These are phyloP conservation scores for Cyberlindnera americana DNA, from an alignment of 805 yeast genomes.

Conservation along the genomic window DNA sequence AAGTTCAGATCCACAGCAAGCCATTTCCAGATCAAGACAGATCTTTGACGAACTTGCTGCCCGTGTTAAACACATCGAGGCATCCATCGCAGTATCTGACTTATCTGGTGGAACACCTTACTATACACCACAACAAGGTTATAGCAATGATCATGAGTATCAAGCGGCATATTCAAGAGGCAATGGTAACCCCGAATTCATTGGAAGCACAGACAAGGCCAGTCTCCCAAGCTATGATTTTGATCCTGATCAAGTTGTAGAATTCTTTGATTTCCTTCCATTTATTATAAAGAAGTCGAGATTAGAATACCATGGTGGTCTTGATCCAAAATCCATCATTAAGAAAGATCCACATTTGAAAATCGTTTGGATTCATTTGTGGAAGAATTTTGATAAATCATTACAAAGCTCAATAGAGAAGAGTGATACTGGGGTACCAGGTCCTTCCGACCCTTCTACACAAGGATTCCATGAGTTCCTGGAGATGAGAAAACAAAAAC, in stretches of 20 bases:
- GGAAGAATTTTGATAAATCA: conserved; percentile 16
- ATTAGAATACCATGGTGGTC: conserved; percentile 48
- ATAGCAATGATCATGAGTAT: background rate
- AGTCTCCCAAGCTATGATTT: conserved; percentile 16
- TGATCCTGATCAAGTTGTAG: conserved; percentile 34
- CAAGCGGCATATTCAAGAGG: background rate
- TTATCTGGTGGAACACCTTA: conserved; percentile 15
- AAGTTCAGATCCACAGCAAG: too few relatives aligned
- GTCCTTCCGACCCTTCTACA: background rate
- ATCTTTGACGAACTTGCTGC: conserved; percentile 34
- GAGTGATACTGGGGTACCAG: background rate
- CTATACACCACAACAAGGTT: background rate
- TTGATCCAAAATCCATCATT: conserved; percentile 45
- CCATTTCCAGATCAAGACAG: too few relatives aligned
- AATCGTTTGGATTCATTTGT: conserved; percentile 32
- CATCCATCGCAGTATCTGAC: conserved; percentile 38
- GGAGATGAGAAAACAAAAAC: conserved; percentile 19
- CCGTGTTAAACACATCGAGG: conserved; percentile 44
- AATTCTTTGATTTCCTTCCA: conserved; percentile 43
- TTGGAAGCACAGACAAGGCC: background rate
- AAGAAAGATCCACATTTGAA: conserved; percentile 42
- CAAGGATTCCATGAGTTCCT: conserved; percentile 7
- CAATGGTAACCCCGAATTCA: conserved; percentile 1
- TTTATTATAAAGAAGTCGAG: conserved; percentile 38
- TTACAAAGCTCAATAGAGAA: conserved; percentile 4